These are phyloP conservation scores for Martensiomyces pterosporus DNA, from an alignment of 192 early-diverging fungal genomes.

Conservation along the genomic window DNA sequence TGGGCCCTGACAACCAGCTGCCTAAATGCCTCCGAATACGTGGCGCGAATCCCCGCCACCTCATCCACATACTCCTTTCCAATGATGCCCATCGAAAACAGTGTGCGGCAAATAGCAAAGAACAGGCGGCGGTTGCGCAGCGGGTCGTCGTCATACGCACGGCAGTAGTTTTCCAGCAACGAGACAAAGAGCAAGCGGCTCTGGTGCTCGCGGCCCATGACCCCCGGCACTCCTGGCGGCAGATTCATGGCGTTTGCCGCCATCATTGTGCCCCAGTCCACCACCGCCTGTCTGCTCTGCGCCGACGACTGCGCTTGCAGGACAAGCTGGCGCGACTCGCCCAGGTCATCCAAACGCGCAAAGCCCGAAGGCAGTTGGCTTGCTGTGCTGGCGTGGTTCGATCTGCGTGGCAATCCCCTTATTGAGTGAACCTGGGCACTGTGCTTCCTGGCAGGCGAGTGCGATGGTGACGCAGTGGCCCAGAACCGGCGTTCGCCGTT, in stretches of 20 bases:
- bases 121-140: constrained; percentile 83
- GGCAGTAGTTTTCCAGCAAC: constrained; percentile 87
- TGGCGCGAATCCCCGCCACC: constrained; percentile 74
- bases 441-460: too few relatives aligned
- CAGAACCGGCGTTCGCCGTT: constrained; percentile 21
- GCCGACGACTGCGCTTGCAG: background rate
- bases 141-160: constrained; percentile 80
- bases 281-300: background rate
- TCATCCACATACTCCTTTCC: constrained; percentile 77
- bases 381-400: background rate
- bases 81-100: constrained; percentile 80
- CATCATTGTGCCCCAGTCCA: constrained; percentile 4
- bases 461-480: constrained; percentile 21
- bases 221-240: constrained; percentile 9
- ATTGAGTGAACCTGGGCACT: too few relatives aligned
- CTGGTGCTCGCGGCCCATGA: constrained; percentile 54
- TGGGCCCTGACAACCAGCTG: constrained; percentile 79
- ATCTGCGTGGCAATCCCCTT: too few relatives aligned
- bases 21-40: constrained; percentile 82
- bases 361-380: background rate
- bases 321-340: constrained; percentile 3
- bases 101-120: constrained; percentile 81
- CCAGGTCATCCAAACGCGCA: background rate
- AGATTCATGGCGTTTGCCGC: constrained; percentile 1
- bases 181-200: constrained; percentile 81